Evolutionary conservation across 495 filamentous ascomycete species (phyloP), one percentile per base, ranked within the genome.

Genomic region (Penicillium daleae): DNA sequence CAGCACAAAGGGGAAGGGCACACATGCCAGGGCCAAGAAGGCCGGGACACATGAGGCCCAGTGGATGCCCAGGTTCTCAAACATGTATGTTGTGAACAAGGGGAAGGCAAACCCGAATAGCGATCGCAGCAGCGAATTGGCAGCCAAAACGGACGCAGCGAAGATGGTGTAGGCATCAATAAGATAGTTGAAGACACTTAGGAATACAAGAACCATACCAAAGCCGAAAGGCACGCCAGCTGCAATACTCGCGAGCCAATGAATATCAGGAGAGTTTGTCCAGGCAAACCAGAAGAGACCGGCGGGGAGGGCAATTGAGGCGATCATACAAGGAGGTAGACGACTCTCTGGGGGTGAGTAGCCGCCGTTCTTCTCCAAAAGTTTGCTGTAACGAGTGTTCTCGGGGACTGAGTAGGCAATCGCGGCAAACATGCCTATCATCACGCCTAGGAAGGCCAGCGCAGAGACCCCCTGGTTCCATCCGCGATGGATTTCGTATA

Each of bases 141-240:
- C 88, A 0, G 90, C 90, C 9, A 93, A 75, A 0, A 89, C 89
- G 1, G 85, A 88, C 0, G 90, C 90, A 1, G 90, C 89, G 63
- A 87, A 92, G 56, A 92, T 87, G 42, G 85, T 88, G 72, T 91
- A 88, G 22, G 85, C 79, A 70, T 91, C 89, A 61, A 91, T 86
- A 27, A 92, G 77, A 69, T 91, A 92, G 66, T 85, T 90, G 74
- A 90, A 84, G 57, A 90, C 76, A 48, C 79, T 80, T 12, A 90
- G 79, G 77, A 90, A 90, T 32, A 91, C 82, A 21, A 87, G 70
- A 1, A 89, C 85, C 78, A 88, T 84, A 17, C 87, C 86, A 55
- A 89, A 87, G 1, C 87, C 89, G 64, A 92, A 90, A 0, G 87
- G 82, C 6, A 82, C 82, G 5, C 82, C 83, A 27, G 79, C 85